A percentile compares a stretch with the other conserved stretches of the same genome.
These are phyloP conservation scores for Cyclaneusma minus DNA, from an alignment of 2,329 filamentous ascomycete genomes.

Conservation along the genomic window DNA sequence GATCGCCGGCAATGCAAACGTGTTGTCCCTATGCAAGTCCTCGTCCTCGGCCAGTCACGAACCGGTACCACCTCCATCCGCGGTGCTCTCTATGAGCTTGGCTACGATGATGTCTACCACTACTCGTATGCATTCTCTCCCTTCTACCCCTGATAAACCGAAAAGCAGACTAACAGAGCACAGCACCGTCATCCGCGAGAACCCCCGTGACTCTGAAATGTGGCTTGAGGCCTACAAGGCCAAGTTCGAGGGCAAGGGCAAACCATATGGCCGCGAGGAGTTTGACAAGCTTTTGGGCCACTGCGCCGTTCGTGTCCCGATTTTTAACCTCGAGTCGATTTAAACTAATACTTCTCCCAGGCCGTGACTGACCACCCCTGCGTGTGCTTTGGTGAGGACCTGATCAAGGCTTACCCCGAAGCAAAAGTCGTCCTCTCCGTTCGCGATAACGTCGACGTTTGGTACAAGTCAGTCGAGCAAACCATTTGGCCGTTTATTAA, in stretches of 20 bases:
- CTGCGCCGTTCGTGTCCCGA: slow-evolving; percentile 12
- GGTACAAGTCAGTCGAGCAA: not conserved
- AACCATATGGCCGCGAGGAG: slow-evolving; percentile 16
- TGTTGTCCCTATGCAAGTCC: slow-evolving; percentile 16
- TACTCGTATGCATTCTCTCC: slow-evolving; percentile 11
- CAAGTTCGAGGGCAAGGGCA: slow-evolving; percentile 16
- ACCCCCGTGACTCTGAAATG: slow-evolving; percentile 16
- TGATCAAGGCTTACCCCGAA: slow-evolving; percentile 6
- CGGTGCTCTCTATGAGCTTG: slow-evolving; percentile 3
- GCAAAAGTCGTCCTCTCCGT: slow-evolving; percentile 5
- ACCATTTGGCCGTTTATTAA: slow-evolving; percentile 1
- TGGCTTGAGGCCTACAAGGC: slow-evolving; percentile 20
- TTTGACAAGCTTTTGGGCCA: slow-evolving; percentile 21
- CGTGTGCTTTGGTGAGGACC: slow-evolving; percentile 14
- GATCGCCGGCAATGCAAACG: slow-evolving; percentile 3
- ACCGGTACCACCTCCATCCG: slow-evolving; percentile 15
- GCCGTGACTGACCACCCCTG: not conserved
- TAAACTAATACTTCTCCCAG: not conserved
- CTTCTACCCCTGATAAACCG: slow-evolving; percentile 16
- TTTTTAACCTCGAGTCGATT: not conserved
- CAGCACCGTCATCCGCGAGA: slow-evolving; percentile 19
- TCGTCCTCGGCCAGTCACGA: slow-evolving; percentile 19
- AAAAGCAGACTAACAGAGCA: slow-evolving; percentile 20
- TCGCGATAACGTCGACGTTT: slow-evolving; percentile 3
- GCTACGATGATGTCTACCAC: slow-evolving; percentile 11